A percentile compares a stretch with the other conserved stretches of the same genome.
These are phyloP conservation scores for Boletus vinaceobasis DNA, from an alignment of 768 basidiomycete genomes.

Conservation along the genomic window DNA sequence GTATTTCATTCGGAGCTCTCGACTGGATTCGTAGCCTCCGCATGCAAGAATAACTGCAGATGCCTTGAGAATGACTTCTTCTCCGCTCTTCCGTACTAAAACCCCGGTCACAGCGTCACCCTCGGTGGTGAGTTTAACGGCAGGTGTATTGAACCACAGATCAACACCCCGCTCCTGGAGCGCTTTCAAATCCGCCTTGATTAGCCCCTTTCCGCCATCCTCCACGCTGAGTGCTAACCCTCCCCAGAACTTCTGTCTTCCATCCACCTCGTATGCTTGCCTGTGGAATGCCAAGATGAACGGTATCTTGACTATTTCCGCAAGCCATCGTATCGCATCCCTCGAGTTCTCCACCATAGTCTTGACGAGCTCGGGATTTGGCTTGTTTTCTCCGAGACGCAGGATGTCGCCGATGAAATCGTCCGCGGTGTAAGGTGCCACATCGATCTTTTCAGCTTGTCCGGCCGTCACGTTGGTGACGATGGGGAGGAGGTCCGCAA, in stretches of 20 bases:
- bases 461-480: constrained; percentile 46
- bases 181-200: constrained; percentile 50
- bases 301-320: constrained; percentile 45
- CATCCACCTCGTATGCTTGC: constrained; percentile 64
- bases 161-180: constrained; percentile 49
- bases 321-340: constrained; percentile 56
- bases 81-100: constrained; percentile 38
- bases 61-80: constrained; percentile 36
- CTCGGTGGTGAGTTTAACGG: constrained; percentile 32
- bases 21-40: constrained; percentile 64
- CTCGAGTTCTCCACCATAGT: constrained; percentile 55
- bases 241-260: constrained; percentile 67
- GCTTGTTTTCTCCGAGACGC: constrained; percentile 51
- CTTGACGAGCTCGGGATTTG: constrained; percentile 47
- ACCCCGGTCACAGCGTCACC: constrained; percentile 45
- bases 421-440: constrained; percentile 54
- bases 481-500: constrained; percentile 56
- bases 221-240: constrained; percentile 61
- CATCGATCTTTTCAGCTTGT: constrained; percentile 46
- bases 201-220: constrained; percentile 66
- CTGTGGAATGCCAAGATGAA: constrained; percentile 61
- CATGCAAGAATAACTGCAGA: constrained; percentile 57
- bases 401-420: constrained; percentile 59
- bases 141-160: constrained; percentile 56
- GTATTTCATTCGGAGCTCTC: constrained; percentile 47